Base-by-base conservation (phyloP, 1,284 basidiomycete species). In the Ganoderma lucidum region DNA sequence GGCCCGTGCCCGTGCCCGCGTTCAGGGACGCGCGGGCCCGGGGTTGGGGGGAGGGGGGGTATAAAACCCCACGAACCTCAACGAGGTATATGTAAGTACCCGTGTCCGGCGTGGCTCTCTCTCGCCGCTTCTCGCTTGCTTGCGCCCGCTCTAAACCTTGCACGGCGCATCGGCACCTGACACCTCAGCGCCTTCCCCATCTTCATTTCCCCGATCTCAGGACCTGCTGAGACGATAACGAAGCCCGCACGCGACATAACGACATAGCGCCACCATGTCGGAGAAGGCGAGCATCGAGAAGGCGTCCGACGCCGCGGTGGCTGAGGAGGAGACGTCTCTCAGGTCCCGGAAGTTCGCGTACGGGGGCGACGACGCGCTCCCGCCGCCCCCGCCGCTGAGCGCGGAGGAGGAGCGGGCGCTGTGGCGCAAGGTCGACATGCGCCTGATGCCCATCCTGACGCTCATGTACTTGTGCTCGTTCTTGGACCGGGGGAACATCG, bases 381-480 rank as follows among this genome's bases (percentile, higher is more conserved):
- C 85, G 8, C 83, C 84, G 0, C 85, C 87, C 0, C 85, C 86
- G 1, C 76, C 72, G 1, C 80, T 89, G 28, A 86, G 84, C 0
- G 74, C 78, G 19, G 86, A 86, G 70, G 80, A 91, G 71, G 88
- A 91, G 78, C 81, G 79, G 70, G 84, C 78, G 67, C 77, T 93
- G 58, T 93, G 89, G 83, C 81, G 86, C 70, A 93, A 92, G 80
- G 82, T 93, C 30, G 91, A 93, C 73, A 30, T 83, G 42, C 81
- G 88, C 66, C 81, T 92, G 48, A 86, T 92, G 85, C 90, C 91
- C 0, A 91, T 92, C 41, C 78, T 92, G 23, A 83, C 86, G 23
- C 71, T 89, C 59, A 88, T 92, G 85, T 91, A 91, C 73, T 80
- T 92, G 35, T 78, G 88, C 53, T 88, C 88, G 2, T 92, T 90